These are phyloP conservation scores for Trichosporon faecale DNA, from an alignment of 1,284 basidiomycete species.

Conservation along the genomic window DNA sequence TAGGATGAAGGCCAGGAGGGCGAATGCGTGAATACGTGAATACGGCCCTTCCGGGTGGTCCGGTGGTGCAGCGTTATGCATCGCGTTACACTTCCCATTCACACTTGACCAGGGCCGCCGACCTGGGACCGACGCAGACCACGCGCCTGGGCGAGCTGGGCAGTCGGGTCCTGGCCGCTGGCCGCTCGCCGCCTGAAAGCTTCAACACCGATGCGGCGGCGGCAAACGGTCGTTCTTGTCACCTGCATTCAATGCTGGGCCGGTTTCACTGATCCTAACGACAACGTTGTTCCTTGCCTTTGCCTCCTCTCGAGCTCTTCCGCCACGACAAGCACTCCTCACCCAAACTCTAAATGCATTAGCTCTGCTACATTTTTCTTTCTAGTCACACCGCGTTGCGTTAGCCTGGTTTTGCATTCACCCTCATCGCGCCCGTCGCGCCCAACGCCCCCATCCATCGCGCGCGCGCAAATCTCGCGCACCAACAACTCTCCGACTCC, in stretches of 20 bases:
- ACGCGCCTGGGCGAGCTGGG: not conserved
- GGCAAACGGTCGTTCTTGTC: not conserved
- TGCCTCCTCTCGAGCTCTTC: not conserved
- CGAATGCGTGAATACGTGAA: too few species aligned
- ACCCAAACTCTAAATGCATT: constrained; percentile 9
- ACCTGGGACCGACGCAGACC: not conserved
- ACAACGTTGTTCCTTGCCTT: not conserved
- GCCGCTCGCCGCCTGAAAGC: not conserved
- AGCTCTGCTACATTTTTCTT: constrained; percentile 11
- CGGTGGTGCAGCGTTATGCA: constrained; percentile 10
- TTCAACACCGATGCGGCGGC: not conserved
- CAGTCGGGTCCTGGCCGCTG: not conserved
- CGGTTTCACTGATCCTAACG: not conserved
- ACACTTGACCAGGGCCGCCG: not conserved
- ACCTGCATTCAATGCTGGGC: not conserved
- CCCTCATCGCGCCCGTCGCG: not conserved
- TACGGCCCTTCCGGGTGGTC: not conserved
- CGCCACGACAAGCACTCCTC: not conserved
- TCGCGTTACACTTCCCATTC: not conserved
- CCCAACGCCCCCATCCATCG: not conserved
- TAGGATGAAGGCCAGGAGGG: not conserved
- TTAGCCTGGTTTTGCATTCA: not conserved
- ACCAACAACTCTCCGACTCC: constrained; percentile 2
- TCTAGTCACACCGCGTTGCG: constrained; percentile 9
- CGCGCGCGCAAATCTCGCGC: not conserved